These are phyloP conservation scores for Cyclotella distinguenda DNA, from an alignment of 108 stramenopile species.

Conservation along the genomic window DNA sequence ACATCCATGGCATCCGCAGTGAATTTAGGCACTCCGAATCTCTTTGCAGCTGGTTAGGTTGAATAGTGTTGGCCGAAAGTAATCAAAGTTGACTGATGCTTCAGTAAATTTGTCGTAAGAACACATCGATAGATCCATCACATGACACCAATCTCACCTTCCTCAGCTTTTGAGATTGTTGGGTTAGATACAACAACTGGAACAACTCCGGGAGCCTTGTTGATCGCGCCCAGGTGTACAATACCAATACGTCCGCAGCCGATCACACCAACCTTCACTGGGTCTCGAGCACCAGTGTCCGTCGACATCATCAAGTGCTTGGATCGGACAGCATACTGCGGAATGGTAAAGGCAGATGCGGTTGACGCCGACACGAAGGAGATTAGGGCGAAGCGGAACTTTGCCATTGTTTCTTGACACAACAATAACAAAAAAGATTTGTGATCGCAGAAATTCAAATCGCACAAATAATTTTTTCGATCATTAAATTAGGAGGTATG, in stretches of 20 bases:
- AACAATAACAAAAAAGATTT: background rate
- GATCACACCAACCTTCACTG: slow-evolving; percentile 89
- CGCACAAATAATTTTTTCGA: too few relatives aligned
- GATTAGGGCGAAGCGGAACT: slow-evolving; percentile 26
- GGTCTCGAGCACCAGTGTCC: slow-evolving; percentile 38
- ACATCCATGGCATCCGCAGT: slow-evolving; percentile 90
- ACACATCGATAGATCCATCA: too few relatives aligned
- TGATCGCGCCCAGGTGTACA: slow-evolving; percentile 93
- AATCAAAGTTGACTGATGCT: too few relatives aligned
- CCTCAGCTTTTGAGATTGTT: slow-evolving; percentile 92
- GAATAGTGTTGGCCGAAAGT: too few relatives aligned
- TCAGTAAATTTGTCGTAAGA: too few relatives aligned
- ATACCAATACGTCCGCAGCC: slow-evolving; percentile 95
- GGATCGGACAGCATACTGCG: slow-evolving; percentile 17
- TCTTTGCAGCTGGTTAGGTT: slow-evolving; percentile 72
- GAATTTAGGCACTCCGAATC: slow-evolving; percentile 85
- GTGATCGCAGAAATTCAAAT: background rate
- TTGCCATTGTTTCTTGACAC: slow-evolving; percentile 23
- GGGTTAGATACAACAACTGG: slow-evolving; percentile 91
- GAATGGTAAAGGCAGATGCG: slow-evolving; percentile 31
- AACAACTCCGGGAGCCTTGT: slow-evolving; percentile 81
- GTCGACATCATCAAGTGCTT: slow-evolving; percentile 51
- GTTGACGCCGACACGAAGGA: slow-evolving; percentile 13
- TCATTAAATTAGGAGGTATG: background rate
- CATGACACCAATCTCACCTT: slow-evolving; percentile 52